Percentiles rank a stretch among this genome's conserved stretches.
phyloP scores from a whole-genome alignment of 306 rosid species.

The Notholithocarpus densiflorus region DNA sequence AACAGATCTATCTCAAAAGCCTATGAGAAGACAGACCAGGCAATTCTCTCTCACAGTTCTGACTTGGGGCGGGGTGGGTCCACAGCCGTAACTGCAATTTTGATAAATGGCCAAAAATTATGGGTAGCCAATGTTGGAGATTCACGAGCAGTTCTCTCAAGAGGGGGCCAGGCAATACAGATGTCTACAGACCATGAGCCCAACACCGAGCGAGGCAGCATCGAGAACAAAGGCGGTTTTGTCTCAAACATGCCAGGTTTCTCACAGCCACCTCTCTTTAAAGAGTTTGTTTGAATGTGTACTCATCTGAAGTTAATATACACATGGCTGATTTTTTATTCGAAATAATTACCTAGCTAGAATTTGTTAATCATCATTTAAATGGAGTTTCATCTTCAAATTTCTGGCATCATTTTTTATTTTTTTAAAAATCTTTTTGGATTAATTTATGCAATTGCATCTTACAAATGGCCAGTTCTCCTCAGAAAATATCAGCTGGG shows the following conservation, averaged over 20 bases:
- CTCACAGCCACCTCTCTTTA: constrained; percentile 9
- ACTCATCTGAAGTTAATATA: neutral
- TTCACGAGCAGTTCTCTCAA: constrained; percentile 88
- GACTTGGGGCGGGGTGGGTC: constrained; percentile 97
- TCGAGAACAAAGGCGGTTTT: constrained; percentile 89
- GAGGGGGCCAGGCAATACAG: constrained; percentile 71
- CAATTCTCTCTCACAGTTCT: constrained; percentile 83
- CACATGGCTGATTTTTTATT: neutral
- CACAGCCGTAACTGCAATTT: constrained; percentile 92
- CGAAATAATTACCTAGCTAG: neutral
- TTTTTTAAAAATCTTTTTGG: neutral
- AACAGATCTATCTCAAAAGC: constrained; percentile 73
- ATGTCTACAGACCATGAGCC: constrained; percentile 93
- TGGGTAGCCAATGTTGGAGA: constrained; percentile 94
- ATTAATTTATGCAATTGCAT: neutral
- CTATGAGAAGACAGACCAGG: constrained; percentile 82
- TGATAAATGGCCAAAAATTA: constrained; percentile 58
- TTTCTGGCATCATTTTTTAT: constrained; percentile 9
- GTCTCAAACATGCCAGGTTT: constrained; percentile 98
- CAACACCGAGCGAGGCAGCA: constrained; percentile 67
- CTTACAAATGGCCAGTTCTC: neutral
- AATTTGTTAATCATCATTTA: neutral
- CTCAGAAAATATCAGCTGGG: no score
- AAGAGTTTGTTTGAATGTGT: neutral
- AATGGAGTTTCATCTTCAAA: neutral